Percentiles rank a stretch among this genome's conserved stretches.
Conservation (phyloP, 495 filamentous ascomycete genomes). For the Sordaria brevicollis region DNA sequence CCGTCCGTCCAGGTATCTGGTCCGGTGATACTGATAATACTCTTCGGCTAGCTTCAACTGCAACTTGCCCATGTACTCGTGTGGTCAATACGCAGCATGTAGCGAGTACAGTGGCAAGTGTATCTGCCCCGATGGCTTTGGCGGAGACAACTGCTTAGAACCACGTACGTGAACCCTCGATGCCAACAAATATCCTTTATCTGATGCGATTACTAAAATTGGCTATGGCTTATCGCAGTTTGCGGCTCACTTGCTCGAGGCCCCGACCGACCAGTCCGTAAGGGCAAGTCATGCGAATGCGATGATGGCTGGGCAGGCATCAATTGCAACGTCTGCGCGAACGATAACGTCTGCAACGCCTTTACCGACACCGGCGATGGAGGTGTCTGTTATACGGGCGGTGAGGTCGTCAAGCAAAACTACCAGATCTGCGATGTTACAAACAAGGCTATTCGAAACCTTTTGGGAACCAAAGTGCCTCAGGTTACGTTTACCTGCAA, state of each 20-base stretch:
- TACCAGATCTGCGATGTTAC: constrained; percentile 98
- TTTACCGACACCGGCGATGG: constrained; percentile 69
- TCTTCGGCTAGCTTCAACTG: constrained; percentile 76
- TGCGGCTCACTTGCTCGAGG: constrained; percentile 84
- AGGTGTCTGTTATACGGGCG: constrained; percentile 85
- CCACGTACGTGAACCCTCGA: constrained; percentile 43
- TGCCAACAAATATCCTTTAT: not conserved
- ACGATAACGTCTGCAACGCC: constrained; percentile 69
- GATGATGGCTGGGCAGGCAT: constrained; percentile 95
- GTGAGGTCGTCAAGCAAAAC: constrained; percentile 84
- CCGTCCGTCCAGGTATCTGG: not conserved
- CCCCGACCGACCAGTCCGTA: constrained; percentile 57
- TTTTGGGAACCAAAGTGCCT: constrained; percentile 71
- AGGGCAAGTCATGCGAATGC: constrained; percentile 65
- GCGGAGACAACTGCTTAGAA: constrained; percentile 79
- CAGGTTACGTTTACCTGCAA: constrained; percentile 92
- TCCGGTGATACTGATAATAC: constrained; percentile 8
- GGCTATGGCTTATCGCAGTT: constrained; percentile 28
- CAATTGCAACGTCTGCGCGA: constrained; percentile 94
- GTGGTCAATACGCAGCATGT: constrained; percentile 78
- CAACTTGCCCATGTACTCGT: constrained; percentile 81
- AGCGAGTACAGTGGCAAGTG: constrained; percentile 85
- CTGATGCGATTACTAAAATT: constrained; percentile 4
- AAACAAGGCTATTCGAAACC: constrained; percentile 79
- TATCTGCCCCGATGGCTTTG: constrained; percentile 81